A percentile compares a stretch with the other conserved stretches of the same genome.
Conservation (phyloP, 257 asterid species). For the Capsicum rhomboideum region DNA sequence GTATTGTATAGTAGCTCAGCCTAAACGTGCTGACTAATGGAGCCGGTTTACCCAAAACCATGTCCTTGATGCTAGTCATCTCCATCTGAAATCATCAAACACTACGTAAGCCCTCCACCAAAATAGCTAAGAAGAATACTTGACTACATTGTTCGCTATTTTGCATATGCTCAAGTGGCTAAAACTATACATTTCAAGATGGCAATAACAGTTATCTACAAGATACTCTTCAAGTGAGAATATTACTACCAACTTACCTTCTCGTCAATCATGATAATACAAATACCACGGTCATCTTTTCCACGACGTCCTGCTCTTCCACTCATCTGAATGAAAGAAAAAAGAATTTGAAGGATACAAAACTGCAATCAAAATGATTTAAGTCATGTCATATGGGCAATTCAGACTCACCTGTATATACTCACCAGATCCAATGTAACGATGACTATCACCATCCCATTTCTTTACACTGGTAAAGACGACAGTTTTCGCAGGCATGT, state of each 20-base stretch:
- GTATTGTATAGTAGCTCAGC: constrained; percentile 88
- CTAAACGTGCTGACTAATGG: constrained; percentile 96
- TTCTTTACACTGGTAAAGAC: constrained; percentile 89
- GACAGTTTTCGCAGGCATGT: constrained; percentile 99
- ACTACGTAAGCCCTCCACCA: neutral
- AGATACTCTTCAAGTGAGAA: neutral
- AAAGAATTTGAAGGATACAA: constrained; percentile 1
- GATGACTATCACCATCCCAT: constrained; percentile 99
- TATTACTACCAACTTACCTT: constrained; percentile 33
- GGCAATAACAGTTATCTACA: neutral
- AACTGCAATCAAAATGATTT: neutral
- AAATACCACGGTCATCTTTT: constrained; percentile 91
- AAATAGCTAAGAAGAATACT: neutral
- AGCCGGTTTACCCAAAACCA: constrained; percentile 98
- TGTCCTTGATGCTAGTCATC: constrained; percentile 88
- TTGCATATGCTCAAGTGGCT: neutral
- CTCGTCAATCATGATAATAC: constrained; percentile 92
- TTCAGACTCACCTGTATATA: constrained; percentile 80
- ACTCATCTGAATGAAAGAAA: constrained; percentile 65
- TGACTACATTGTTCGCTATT: neutral
- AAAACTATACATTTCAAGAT: neutral
- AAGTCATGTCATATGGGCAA: neutral
- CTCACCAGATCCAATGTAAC: constrained; percentile 94
- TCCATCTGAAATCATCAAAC: constrained; percentile 61
- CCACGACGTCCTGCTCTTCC: constrained; percentile 99